These are phyloP conservation scores for Ophiostoma sp. DNA, from an alignment of 2,329 filamentous ascomycete species.

Conservation along the genomic window DNA sequence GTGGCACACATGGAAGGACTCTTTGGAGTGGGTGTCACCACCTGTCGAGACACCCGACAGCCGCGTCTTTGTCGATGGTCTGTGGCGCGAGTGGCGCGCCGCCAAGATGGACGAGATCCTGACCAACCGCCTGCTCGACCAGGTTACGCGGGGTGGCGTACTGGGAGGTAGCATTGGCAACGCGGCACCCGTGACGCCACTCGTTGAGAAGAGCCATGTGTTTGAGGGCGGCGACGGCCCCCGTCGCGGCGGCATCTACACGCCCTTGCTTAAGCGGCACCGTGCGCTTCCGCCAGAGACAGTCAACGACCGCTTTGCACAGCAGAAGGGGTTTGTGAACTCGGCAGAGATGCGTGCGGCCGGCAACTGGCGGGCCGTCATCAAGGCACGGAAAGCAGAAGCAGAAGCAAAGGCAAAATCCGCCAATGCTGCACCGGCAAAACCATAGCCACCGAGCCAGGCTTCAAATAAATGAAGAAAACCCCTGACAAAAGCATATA, in stretches of 20 bases:
- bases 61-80: conserved; percentile 61
- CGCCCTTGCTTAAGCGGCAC: conserved; percentile 49
- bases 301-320: conserved; percentile 57
- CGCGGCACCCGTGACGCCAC: conserved; percentile 41
- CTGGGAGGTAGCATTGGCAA: conserved; percentile 31
- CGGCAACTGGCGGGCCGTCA: conserved; percentile 34
- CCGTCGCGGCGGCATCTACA: conserved; percentile 48
- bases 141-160: conserved; percentile 38
- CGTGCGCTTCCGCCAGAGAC: conserved; percentile 47
- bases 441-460: neutral
- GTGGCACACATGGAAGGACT: conserved; percentile 44
- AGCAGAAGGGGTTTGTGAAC: conserved; percentile 52
- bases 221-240: conserved; percentile 54
- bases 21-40: conserved; percentile 71
- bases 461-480: neutral
- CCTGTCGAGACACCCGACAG: conserved; percentile 56
- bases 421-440: neutral
- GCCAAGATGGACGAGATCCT: conserved; percentile 87
- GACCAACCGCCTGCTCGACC: conserved; percentile 64
- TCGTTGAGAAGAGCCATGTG: conserved; percentile 33
- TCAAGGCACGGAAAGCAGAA: conserved; percentile 30
- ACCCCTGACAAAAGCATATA: neutral
- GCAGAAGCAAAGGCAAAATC: conserved; percentile 26
- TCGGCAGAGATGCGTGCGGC: conserved; percentile 45
- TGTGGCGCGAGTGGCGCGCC: conserved; percentile 80